These are phyloP conservation scores for Colletotrichum sp. DNA, from an alignment of 2,329 filamentous ascomycete genomes.

Conservation along the genomic window DNA sequence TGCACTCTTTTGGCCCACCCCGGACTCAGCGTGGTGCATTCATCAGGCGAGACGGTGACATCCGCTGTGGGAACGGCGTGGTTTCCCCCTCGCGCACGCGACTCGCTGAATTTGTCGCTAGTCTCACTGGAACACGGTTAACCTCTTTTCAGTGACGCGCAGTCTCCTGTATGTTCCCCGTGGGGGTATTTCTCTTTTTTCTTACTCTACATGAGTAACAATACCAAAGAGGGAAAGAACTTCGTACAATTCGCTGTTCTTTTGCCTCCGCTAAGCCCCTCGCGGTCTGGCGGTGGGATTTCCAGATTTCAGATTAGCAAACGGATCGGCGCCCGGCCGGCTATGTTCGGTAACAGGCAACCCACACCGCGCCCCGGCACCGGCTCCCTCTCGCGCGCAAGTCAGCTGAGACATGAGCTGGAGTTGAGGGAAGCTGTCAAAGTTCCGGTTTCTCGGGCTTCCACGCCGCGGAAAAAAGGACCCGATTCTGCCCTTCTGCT, in stretches of 20 bases:
- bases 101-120: conserved; percentile 14
- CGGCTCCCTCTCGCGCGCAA: not conserved
- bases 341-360: conserved; percentile 14
- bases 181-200: not conserved
- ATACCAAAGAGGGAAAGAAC: not conserved
- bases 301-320: not conserved
- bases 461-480: not conserved
- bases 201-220: not conserved
- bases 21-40: not conserved
- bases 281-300: not conserved
- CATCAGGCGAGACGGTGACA: conserved; percentile 16
- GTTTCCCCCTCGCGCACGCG: not conserved
- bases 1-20: not conserved
- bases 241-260: not conserved
- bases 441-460: conserved; percentile 4
- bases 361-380: not conserved
- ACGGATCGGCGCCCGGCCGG: conserved; percentile 1
- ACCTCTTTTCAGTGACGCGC: not conserved
- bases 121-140: not conserved
- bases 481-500: not conserved
- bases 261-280: not conserved
- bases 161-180: not conserved
- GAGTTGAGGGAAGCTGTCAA: not conserved
- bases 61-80: conserved; percentile 11
- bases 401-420: not conserved